Percentiles rank a stretch among this genome's conserved stretches.
phyloP scores from a whole-genome alignment of 805 yeast species.

The Pichia insulana region DNA sequence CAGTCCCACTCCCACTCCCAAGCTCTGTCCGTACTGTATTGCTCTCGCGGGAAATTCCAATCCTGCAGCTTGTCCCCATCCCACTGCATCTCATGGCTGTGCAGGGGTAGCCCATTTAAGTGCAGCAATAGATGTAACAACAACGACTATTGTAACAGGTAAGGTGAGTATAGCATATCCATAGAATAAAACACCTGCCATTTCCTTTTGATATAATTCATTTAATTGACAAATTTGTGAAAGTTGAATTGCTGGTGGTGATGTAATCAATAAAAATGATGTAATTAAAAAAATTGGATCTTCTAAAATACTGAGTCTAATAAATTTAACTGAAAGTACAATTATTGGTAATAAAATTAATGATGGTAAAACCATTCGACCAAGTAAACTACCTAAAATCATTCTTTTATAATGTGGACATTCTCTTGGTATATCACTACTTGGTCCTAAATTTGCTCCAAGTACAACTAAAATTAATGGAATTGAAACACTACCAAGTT shows the following conservation, averaged over 20 bases:
- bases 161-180: slow-evolving; percentile 69
- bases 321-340: slow-evolving; percentile 52
- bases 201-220: slow-evolving; percentile 67
- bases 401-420: slow-evolving; percentile 54
- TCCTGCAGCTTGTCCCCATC: too few species aligned
- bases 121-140: slow-evolving; percentile 55
- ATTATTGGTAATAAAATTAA: slow-evolving; percentile 58
- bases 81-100: too few species aligned
- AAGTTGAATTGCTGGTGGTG: slow-evolving; percentile 80
- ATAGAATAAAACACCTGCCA: slow-evolving; percentile 78
- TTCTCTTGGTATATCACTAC: slow-evolving; percentile 57
- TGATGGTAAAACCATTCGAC: slow-evolving; percentile 75
- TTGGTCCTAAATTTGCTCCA: slow-evolving; percentile 72
- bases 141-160: slow-evolving; percentile 68
- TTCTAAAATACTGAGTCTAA: slow-evolving; percentile 60
- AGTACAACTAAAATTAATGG: slow-evolving; percentile 68
- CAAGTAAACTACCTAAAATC: slow-evolving; percentile 58
- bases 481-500: slow-evolving; percentile 66
- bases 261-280: slow-evolving; percentile 62
- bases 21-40: too few species aligned
- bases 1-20: too few species aligned
- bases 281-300: slow-evolving; percentile 78
- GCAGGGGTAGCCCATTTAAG: slow-evolving; percentile 28
- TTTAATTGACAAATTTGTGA: slow-evolving; percentile 76
- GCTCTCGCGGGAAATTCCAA: too few species aligned